phyloP scores from a whole-genome alignment of 2,329 filamentous ascomycete species.

The Monilinia polystroma region DNA sequence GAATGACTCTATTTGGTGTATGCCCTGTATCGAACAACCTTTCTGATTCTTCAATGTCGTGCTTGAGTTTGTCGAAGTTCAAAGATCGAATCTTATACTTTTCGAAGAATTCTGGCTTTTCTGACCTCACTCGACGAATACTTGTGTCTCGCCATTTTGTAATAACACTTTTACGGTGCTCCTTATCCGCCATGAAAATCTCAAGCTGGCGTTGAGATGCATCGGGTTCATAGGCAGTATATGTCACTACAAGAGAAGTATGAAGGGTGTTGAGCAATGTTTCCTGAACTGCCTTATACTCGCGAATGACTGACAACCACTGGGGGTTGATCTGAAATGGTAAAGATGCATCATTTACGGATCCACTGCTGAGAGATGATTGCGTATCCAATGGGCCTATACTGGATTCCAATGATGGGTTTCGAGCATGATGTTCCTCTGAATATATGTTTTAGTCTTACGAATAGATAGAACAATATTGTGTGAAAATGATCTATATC shows the following conservation, averaged over 20 bases:
- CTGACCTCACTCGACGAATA: constrained; percentile 46
- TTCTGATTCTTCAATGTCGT: constrained; percentile 45
- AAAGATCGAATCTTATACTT: constrained; percentile 50
- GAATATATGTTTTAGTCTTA: background rate
- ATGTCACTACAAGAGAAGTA: constrained; percentile 47
- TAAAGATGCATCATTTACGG: constrained; percentile 36
- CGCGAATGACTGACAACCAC: constrained; percentile 45
- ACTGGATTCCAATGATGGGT: constrained; percentile 31
- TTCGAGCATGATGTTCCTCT: constrained; percentile 30
- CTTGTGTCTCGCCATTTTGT: constrained; percentile 49
- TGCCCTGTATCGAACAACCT: constrained; percentile 47
- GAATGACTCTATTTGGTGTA: constrained; percentile 43
- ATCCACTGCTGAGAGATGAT: constrained; percentile 30
- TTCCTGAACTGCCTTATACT: constrained; percentile 48
- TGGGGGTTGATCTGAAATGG: constrained; percentile 32
- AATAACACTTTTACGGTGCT: constrained; percentile 46
- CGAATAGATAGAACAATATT: background rate
- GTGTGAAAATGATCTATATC: background rate
- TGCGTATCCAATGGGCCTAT: constrained; percentile 32
- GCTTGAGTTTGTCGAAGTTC: constrained; percentile 48
- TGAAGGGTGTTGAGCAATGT: constrained; percentile 45
- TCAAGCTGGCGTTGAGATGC: constrained; percentile 47
- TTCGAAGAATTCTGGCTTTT: constrained; percentile 47
- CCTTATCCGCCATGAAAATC: constrained; percentile 45
- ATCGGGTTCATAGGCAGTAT: constrained; percentile 48